These are phyloP conservation scores for Volvox africanus DNA, from an alignment of 139 green algal species.

Conservation along the genomic window DNA sequence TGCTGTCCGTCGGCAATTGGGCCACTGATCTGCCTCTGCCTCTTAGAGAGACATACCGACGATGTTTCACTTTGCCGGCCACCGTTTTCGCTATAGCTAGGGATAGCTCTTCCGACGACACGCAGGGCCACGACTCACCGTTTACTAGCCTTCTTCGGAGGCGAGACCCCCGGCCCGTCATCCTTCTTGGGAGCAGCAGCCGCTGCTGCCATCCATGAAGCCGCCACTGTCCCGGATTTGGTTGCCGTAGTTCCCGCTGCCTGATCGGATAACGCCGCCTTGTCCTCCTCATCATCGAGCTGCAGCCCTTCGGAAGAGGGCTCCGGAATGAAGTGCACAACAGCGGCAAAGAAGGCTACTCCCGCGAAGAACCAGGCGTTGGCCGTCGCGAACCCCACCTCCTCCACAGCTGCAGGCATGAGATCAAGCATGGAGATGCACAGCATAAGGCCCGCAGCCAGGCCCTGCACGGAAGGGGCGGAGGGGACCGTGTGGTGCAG, in stretches of 20 bases:
- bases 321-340: constrained; percentile 80
- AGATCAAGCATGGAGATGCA: constrained; percentile 83
- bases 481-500: not conserved
- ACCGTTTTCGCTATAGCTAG: too few relatives aligned
- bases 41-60: too few relatives aligned
- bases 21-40: too few relatives aligned
- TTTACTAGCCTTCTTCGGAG: not conserved
- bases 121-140: not conserved
- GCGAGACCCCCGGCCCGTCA: not conserved
- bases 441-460: constrained; percentile 85
- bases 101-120: not conserved
- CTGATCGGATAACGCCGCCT: not conserved
- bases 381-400: constrained; percentile 70
- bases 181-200: not conserved
- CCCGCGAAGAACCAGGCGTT: constrained; percentile 81
- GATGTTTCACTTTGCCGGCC: too few relatives aligned
- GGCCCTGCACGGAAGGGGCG: constrained; percentile 57
- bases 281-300: constrained; percentile 26
- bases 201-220: not conserved
- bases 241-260: not conserved
- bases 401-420: constrained; percentile 71
- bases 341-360: constrained; percentile 77
- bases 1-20: too few relatives aligned
- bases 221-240: not conserved
- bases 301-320: constrained; percentile 51